Evolutionary conservation across 257 asterid genomes (phyloP), one percentile per base, ranked within the genome.

Genomic region (Striga asiatica): DNA sequence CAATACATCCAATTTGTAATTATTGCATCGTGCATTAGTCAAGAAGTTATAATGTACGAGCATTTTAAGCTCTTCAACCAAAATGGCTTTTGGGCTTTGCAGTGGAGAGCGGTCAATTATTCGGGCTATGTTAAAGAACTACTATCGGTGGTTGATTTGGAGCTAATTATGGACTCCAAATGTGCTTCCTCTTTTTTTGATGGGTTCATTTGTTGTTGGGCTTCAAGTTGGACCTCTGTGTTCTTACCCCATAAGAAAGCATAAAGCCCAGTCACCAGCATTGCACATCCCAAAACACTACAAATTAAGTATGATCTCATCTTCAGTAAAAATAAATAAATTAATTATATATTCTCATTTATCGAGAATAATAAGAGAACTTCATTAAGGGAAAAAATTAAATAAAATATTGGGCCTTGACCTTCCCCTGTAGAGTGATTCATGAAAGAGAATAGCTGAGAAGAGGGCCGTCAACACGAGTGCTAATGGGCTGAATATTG

Each of bases 401-500:
- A 28, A 28, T 42, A 6, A 17, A 3, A 1, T n/a, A 3, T 39
- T 13, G 8, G 6, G 35, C 2, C 49, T n/a, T 4, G 31, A 80
- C 88, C 84, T 74, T 80, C 84, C 84, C 75, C 56, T 67, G 14
- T 72, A 68, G 39, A 78, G 76, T 56, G 72, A 62, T 56, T 80
- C 88, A 18, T 71, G 66, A 47, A 71, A 70, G 10, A 80, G 9
- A 3, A 72, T 6, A 11, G 71, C 65, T 0, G 88, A 77, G 71
- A 72, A 72, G 45, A 68, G 41, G 48, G 78, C 88, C 0, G 88
- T 74, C 12, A 77, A 11, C 2, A 72, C 19, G 27, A 80, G 81
- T 18, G 82, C 64, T 12, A 77, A 23, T 12, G 88, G 88, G 43
- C 70, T 73, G 50, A 77, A 80, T 18, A 72, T 46, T 1, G 78